Percentiles rank a stretch among this genome's conserved stretches.
These are phyloP conservation scores for Botrytis fragariae DNA, from an alignment of 2,329 filamentous ascomycete genomes.

Conservation along the genomic window DNA sequence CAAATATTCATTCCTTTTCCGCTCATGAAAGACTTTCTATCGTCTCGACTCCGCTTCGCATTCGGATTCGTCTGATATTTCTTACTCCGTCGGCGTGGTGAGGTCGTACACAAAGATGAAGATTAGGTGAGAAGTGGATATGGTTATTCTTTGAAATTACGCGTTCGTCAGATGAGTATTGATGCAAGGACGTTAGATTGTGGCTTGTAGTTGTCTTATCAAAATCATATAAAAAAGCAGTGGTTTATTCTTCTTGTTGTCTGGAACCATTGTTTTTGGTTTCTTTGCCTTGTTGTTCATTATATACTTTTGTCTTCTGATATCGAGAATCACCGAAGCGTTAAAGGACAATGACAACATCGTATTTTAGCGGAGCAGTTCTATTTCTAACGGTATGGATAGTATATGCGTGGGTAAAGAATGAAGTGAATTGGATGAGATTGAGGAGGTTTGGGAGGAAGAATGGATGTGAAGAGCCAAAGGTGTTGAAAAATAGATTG, in stretches of 20 bases:
- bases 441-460: not conserved
- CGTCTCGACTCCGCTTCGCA: not conserved
- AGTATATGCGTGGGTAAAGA: not conserved
- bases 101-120: not conserved
- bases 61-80: not conserved
- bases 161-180: not conserved
- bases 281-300: not conserved
- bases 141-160: not conserved
- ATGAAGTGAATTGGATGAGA: not conserved
- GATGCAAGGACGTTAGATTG: not conserved
- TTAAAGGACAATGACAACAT: not conserved
- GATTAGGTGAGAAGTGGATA: not conserved
- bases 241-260: not conserved
- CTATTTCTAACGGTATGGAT: not conserved
- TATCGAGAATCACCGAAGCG: not conserved
- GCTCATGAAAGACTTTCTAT: not conserved
- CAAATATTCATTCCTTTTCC: not conserved
- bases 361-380: not conserved
- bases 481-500: not conserved
- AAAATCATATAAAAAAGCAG: not conserved
- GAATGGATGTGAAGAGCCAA: not conserved
- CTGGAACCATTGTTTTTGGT: not conserved
- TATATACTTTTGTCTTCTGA: not conserved
- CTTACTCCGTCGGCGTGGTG: not conserved
- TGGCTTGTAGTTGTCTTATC: not conserved